These are phyloP conservation scores for Sporothrix dimorphospora DNA, from an alignment of 2,329 filamentous ascomycete genomes.

Conservation along the genomic window DNA sequence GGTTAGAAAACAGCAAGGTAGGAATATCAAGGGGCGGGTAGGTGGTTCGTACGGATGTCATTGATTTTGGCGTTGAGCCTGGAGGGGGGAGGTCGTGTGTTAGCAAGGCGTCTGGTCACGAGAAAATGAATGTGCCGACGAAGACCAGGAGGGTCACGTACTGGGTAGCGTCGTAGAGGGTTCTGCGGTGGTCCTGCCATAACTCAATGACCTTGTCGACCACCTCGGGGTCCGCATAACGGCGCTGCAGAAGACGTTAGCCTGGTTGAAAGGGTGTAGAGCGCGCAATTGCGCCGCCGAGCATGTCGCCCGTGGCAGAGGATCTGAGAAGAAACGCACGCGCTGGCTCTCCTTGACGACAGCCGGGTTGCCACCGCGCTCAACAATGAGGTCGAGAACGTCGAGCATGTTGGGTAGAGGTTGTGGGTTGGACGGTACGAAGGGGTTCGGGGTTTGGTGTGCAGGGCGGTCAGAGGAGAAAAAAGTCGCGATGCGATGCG, in stretches of 20 bases:
- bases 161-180: constrained; percentile 62
- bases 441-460: not conserved
- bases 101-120: not conserved
- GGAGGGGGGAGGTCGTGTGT: not conserved
- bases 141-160: not conserved
- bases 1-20: not conserved
- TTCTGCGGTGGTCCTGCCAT: constrained; percentile 83
- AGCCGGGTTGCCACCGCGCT: constrained; percentile 89
- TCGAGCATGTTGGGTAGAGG: constrained; percentile 47
- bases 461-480: not conserved
- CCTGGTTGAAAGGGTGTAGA: not conserved
- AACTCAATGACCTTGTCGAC: constrained; percentile 90
- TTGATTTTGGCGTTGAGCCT: constrained; percentile 80
- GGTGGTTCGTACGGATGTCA: constrained; percentile 42
- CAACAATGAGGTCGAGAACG: constrained; percentile 76
- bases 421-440: not conserved
- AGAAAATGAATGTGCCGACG: not conserved
- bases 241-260: constrained; percentile 48
- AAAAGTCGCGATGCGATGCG: not conserved
- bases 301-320: not conserved
- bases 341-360: constrained; percentile 91
- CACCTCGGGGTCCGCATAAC: constrained; percentile 76
- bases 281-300: not conserved
- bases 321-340: constrained; percentile 30
- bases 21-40: not conserved